Percentiles rank a stretch among this genome's conserved stretches.
These are phyloP conservation scores for Colletotrichum lindemuthianum DNA, from an alignment of 2,329 filamentous ascomycete genomes.

Conservation along the genomic window DNA sequence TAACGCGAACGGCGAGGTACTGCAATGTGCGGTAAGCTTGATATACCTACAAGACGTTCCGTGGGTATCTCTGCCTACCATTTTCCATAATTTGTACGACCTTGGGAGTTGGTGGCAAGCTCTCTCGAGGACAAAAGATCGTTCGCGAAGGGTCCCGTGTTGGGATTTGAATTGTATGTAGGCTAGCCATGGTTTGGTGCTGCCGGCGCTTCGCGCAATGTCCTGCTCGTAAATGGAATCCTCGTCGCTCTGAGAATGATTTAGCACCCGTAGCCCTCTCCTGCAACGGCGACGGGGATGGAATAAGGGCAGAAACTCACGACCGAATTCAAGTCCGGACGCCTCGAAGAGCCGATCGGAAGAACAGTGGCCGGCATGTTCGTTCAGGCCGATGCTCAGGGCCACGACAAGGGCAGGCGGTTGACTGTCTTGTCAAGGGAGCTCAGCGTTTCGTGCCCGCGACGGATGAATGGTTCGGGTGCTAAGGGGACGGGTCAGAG, in stretches of 20 bases:
- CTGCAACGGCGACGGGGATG: not conserved
- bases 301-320: conserved; percentile 46
- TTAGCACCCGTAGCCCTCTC: conserved; percentile 39
- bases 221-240: conserved; percentile 98
- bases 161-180: conserved; percentile 93
- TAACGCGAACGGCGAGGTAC: conserved; percentile 87
- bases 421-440: too few species aligned
- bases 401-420: too few species aligned
- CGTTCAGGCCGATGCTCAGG: conserved; percentile 9
- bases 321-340: conserved; percentile 60
- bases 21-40: conserved; percentile 44
- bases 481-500: too few species aligned
- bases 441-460: too few species aligned
- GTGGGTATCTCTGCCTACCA: conserved; percentile 61
- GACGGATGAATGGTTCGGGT: too few species aligned
- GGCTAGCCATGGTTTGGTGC: conserved; percentile 92
- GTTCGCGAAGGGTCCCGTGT: conserved; percentile 86
- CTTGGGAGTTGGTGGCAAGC: conserved; percentile 89
- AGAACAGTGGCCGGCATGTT: conserved; percentile 35
- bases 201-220: conserved; percentile 84
- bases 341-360: conserved; percentile 51
- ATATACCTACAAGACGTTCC: conserved; percentile 13
- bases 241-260: conserved; percentile 74
- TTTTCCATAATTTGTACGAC: conserved; percentile 98
- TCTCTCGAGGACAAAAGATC: conserved; percentile 87